phyloP scores from a whole-genome alignment of 345 rosid species.

The Alliaria petiolata region DNA sequence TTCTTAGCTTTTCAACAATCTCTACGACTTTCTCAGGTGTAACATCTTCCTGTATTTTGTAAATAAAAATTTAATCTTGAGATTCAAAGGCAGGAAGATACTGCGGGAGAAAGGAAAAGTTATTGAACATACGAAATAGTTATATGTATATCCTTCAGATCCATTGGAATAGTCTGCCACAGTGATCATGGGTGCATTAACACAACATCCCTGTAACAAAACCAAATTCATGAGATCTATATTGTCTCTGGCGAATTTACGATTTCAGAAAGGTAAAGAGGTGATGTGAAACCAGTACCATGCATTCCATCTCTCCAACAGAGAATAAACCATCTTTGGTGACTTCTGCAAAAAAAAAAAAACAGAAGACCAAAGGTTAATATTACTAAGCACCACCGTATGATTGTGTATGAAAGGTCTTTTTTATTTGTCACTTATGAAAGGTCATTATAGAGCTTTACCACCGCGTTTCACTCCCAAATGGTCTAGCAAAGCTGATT shows the following conservation, averaged over 20 bases:
- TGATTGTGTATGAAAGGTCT: background rate
- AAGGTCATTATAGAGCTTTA: constrained; percentile 27
- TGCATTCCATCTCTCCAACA: constrained; percentile 99
- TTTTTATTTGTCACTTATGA: background rate
- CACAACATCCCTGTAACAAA: constrained; percentile 87
- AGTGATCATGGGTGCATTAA: constrained; percentile 98
- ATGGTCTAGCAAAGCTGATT: constrained; percentile 79
- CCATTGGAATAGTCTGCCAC: constrained; percentile 95
- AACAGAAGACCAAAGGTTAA: constrained; percentile 14
- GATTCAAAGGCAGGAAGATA: background rate
- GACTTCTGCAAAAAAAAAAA: constrained; percentile 54
- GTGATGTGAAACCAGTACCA: constrained; percentile 48
- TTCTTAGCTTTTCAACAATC: constrained; percentile 80
- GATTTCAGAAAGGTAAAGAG: background rate
- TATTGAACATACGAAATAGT: constrained; percentile 79
- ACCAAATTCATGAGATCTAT: background rate
- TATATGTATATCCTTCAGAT: constrained; percentile 92
- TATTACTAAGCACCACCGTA: background rate
- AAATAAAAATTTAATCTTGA: background rate
- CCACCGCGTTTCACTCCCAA: constrained; percentile 97
- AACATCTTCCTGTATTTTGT: constrained; percentile 84
- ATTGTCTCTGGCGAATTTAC: background rate
- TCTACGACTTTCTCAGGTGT: constrained; percentile 87
- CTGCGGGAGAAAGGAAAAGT: constrained; percentile 4
- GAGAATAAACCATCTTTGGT: constrained; percentile 99